Percentiles rank a stretch among this genome's conserved stretches.
Conservation (phyloP, 148 eudicot species). For the Camellia lanceoleosa region DNA sequence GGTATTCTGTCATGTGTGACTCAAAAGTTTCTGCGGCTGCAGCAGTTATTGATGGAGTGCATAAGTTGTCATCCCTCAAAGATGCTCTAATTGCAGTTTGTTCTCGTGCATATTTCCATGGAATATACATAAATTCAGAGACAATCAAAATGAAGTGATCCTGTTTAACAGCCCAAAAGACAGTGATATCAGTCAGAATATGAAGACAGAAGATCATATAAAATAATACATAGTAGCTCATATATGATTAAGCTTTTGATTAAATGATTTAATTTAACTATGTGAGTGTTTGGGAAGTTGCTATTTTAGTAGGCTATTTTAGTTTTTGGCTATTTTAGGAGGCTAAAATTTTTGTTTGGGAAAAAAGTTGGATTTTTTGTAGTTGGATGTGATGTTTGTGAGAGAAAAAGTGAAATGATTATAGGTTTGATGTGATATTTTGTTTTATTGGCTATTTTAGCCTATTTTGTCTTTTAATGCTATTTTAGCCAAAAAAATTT, state of each 20-base stretch:
- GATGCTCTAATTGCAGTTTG: constrained; percentile 51
- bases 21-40: constrained; percentile 80
- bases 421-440: too few species aligned
- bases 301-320: too few species aligned
- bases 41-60: constrained; percentile 91
- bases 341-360: too few species aligned
- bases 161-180: constrained; percentile 36
- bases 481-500: too few species aligned
- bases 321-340: too few species aligned
- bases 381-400: too few species aligned
- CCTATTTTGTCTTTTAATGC: too few species aligned
- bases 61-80: constrained; percentile 47
- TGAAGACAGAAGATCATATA: neutral
- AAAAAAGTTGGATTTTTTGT: too few species aligned
- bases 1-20: constrained; percentile 49
- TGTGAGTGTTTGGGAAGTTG: too few species aligned
- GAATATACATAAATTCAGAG: constrained; percentile 82
- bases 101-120: constrained; percentile 75
- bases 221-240: neutral
- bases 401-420: too few species aligned
- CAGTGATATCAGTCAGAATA: neutral
- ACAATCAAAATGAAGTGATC: constrained; percentile 74
- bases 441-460: too few species aligned
- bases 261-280: constrained; percentile 2
- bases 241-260: neutral